These are phyloP conservation scores for Metarhizium robertsii DNA, from an alignment of 2,329 filamentous ascomycete species.

Conservation along the genomic window DNA sequence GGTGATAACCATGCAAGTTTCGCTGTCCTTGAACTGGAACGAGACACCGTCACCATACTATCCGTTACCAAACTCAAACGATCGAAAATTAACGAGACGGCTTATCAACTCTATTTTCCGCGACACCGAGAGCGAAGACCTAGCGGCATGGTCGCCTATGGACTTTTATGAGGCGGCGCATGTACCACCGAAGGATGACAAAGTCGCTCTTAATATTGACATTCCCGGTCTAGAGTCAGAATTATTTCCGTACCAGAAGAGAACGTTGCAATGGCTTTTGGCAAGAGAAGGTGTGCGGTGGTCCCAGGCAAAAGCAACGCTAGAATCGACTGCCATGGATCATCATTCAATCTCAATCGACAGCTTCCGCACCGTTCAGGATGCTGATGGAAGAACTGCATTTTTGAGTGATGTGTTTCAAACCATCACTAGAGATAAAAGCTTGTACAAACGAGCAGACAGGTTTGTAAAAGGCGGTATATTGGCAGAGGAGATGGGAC, in stretches of 20 bases:
- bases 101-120: conserved; percentile 29
- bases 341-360: conserved; percentile 7
- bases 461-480: conserved; percentile 49
- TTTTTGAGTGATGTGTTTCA: conserved; percentile 57
- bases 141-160: conserved; percentile 32
- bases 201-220: conserved; percentile 25
- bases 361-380: conserved; percentile 23
- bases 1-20: conserved; percentile 20
- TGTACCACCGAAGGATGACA: conserved; percentile 41
- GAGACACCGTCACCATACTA: conserved; percentile 22
- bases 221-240: conserved; percentile 36
- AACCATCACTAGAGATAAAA: conserved; percentile 40
- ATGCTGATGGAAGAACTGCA: conserved; percentile 27
- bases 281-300: conserved; percentile 53
- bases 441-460: conserved; percentile 32
- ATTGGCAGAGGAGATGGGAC: conserved; percentile 73
- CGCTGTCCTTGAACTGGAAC: conserved; percentile 33
- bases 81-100: conserved; percentile 23
- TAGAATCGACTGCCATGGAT: conserved; percentile 11
- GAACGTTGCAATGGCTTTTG: conserved; percentile 63
- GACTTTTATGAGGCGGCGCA: conserved; percentile 63
- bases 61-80: conserved; percentile 17
- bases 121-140: not conserved
- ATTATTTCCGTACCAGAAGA: conserved; percentile 64
- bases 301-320: conserved; percentile 13